phyloP scores from a whole-genome alignment of 257 asterid species.

The Parsonsia alboflavescens region DNA sequence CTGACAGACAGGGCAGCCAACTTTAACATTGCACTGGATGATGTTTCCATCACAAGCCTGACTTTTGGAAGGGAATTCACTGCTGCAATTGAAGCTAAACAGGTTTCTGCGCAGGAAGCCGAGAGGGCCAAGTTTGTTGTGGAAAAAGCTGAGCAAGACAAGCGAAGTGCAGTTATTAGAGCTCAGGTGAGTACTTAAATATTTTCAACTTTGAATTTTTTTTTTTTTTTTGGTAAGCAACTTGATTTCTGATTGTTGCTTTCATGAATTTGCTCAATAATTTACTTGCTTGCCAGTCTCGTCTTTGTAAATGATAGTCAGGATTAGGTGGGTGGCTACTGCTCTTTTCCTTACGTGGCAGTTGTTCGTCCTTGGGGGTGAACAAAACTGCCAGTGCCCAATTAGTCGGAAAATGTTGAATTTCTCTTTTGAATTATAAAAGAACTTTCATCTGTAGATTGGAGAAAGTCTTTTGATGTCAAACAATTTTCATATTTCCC shows the following conservation, averaged over 20 bases:
- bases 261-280: neutral
- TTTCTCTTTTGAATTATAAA: neutral
- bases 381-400: neutral
- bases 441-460: neutral
- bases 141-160: constrained; percentile 94
- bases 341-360: neutral
- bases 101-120: constrained; percentile 94
- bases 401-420: neutral
- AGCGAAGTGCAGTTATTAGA: constrained; percentile 76
- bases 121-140: constrained; percentile 94
- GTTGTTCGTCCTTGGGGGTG: neutral
- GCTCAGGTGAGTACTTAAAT: constrained; percentile 56
- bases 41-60: constrained; percentile 78
- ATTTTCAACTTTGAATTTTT: no score
- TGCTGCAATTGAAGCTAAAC: constrained; percentile 96
- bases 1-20: constrained; percentile 74
- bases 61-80: constrained; percentile 88
- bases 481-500: neutral
- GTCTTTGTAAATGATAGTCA: neutral
- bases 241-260: neutral
- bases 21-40: constrained; percentile 93
- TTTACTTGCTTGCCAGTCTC: neutral
- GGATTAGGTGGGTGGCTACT: neutral
- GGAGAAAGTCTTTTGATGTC: neutral
- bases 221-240: no score